Evolutionary conservation across 1,139 yeast species (phyloP).

Genomic region (Ogataea hybrid): DNA sequence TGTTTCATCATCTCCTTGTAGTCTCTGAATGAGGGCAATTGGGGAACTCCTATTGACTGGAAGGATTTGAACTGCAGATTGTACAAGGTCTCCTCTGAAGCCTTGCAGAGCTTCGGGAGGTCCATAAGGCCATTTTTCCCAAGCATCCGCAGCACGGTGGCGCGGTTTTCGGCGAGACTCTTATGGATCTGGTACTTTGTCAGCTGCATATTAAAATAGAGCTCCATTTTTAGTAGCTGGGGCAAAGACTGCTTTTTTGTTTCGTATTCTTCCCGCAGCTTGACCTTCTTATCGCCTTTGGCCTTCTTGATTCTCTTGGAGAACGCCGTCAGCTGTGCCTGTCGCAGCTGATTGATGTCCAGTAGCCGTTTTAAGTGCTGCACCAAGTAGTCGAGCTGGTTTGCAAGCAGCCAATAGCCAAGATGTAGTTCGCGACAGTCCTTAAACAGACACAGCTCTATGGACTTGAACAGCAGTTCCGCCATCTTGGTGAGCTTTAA

Average conservation of each 20-base stretch:
- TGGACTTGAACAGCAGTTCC: conserved; percentile 69
- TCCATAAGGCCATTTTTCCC: conserved; percentile 22
- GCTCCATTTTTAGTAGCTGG: conserved; percentile 11
- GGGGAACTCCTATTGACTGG: conserved; percentile 80
- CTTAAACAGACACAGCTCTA: conserved; percentile 73
- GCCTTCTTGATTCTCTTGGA: conserved; percentile 49
- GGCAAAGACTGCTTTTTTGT: conserved; percentile 8
- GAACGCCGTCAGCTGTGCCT: conserved; percentile 39
- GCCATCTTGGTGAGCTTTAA: conserved; percentile 69
- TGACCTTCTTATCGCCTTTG: conserved; percentile 42
- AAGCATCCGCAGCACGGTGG: conserved; percentile 23
- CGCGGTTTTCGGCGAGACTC: conserved; percentile 20
- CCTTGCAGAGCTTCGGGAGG: conserved; percentile 27
- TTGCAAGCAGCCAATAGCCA: conserved; percentile 67
- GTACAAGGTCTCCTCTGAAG: conserved; percentile 49
- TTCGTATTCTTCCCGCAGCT: conserved; percentile 32
- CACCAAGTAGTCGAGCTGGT: conserved; percentile 47
- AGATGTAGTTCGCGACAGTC: conserved; percentile 62
- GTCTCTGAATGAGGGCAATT: conserved; percentile 47
- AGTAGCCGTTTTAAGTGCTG: conserved; percentile 52
- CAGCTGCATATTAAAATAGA: conserved; percentile 16
- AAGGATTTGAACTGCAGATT: conserved; percentile 78
- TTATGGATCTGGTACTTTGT: conserved; percentile 16
- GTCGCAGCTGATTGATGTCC: conserved; percentile 35
- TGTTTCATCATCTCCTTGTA: conserved; percentile 16